Evolutionary conservation across 768 basidiomycete species (phyloP).

Genomic region (Floccularia luteovirens): DNA sequence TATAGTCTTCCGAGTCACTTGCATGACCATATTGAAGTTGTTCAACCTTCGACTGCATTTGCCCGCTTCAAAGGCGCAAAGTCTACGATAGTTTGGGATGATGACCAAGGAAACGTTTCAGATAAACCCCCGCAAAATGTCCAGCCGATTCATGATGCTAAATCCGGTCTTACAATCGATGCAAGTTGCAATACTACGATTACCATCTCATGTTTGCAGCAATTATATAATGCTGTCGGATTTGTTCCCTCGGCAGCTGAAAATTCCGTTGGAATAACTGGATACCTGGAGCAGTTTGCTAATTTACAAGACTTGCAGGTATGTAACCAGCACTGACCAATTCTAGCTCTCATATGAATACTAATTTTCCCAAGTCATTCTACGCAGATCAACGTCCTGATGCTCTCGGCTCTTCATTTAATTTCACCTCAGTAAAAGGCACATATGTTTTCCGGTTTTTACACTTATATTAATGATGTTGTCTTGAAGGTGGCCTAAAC

Average conservation of each 20-base stretch:
- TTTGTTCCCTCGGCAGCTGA: conserved; percentile 31
- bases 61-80: conserved; percentile 37
- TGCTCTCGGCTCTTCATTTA: conserved; percentile 42
- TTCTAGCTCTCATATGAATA: too few species aligned
- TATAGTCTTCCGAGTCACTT: conserved; percentile 56
- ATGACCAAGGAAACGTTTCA: conserved; percentile 8
- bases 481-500: conserved; percentile 43
- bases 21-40: conserved; percentile 53
- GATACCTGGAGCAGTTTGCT: conserved; percentile 43
- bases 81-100: conserved; percentile 31
- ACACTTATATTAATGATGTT: not conserved
- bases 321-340: too few species aligned
- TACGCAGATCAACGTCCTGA: conserved; percentile 35
- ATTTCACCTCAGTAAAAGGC: conserved; percentile 52
- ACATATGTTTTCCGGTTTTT: not conserved
- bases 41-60: conserved; percentile 69
- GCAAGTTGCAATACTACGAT: conserved; percentile 39
- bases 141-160: conserved; percentile 9
- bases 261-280: conserved; percentile 47
- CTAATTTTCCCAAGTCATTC: too few species aligned
- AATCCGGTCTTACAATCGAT: conserved; percentile 30
- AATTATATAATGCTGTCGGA: conserved; percentile 45
- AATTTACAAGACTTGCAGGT: conserved; percentile 45
- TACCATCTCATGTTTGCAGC: conserved; percentile 43
- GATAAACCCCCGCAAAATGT: conserved; percentile 14